phyloP scores from a whole-genome alignment of 768 basidiomycete genomes.

The Pleurotus salmoneostramineus region DNA sequence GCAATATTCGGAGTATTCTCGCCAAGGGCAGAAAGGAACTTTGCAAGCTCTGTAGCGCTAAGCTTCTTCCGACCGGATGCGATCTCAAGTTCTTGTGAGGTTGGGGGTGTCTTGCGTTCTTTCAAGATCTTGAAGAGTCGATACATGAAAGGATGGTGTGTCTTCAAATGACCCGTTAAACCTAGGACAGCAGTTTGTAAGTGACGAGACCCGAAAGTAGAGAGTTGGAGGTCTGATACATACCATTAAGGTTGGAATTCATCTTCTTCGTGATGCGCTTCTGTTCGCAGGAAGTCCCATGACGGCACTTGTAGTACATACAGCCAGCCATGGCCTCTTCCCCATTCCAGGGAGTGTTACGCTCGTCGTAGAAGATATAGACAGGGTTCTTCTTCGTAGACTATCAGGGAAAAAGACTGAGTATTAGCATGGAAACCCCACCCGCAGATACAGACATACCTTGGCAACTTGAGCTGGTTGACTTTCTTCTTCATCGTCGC shows the following conservation, averaged over 20 bases:
- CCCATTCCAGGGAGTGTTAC: not conserved
- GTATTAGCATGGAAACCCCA: not conserved
- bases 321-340: constrained; percentile 3
- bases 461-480: not conserved
- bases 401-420: not conserved
- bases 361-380: constrained; percentile 13
- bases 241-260: constrained; percentile 16
- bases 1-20: not conserved
- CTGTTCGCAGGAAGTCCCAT: constrained; percentile 15
- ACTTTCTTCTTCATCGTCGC: not conserved
- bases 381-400: constrained; percentile 8
- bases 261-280: constrained; percentile 13
- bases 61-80: not conserved
- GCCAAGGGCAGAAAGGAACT: not conserved
- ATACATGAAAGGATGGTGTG: not conserved
- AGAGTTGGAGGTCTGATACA: not conserved
- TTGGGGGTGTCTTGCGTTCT: not conserved
- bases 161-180: not conserved
- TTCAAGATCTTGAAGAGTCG: not conserved
- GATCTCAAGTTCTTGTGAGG: not conserved
- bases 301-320: constrained; percentile 18
- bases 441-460: not conserved
- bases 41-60: not conserved
- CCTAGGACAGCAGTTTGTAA: not conserved
- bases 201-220: not conserved